Base-by-base conservation (phyloP, 1,284 basidiomycete genomes). In the Phaffia rhodozyma region DNA sequence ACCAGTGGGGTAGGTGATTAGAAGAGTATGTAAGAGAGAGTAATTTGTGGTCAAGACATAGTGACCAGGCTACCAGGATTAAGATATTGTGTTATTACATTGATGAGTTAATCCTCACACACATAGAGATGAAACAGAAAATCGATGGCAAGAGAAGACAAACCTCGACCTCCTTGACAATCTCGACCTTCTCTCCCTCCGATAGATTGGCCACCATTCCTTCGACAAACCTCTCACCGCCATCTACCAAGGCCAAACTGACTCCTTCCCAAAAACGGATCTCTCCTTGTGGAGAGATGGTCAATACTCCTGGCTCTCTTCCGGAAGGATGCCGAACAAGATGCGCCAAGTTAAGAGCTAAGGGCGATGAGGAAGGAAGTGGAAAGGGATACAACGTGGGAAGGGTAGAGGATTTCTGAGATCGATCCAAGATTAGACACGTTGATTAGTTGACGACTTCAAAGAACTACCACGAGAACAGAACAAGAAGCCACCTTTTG, bases 251-350 rank as follows among this genome's bases (percentile, higher is more conserved):
- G 0, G 76, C 76, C 29, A 73, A 65, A 38, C 71, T 73, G 68
- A 77, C 71, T 48, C 68, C 72, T 57, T 77, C 75, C 78, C 78
- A 79, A 57, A 74, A 75, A 1, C 75, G 69, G 27, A 77, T 64
- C 48, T 75, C 72, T 29, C 78, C 78, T 3, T 72, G 67, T 0
- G 74, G 68, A 16, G 70, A 70, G 18, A 77, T 70, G 25, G 76
- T 66, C 11, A 79, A 67, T 48, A 78, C 73, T 18, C 78, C 77
- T 0, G 78, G 78, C 65, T 79, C 78, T 27, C 72, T 70, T 18
- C 68, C 62, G 4, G 69, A 66, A 0, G 70, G 61, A 18, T 67
- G 65, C 2, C 69, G 70, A 54, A 71, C 71, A 38, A 75, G 68
- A 9, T 71, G 68, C 0, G 74, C 38, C 38, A 43, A 43, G 13